These are phyloP conservation scores for Cordyceps javanica DNA, from an alignment of 2,329 filamentous ascomycete species.

Conservation along the genomic window DNA sequence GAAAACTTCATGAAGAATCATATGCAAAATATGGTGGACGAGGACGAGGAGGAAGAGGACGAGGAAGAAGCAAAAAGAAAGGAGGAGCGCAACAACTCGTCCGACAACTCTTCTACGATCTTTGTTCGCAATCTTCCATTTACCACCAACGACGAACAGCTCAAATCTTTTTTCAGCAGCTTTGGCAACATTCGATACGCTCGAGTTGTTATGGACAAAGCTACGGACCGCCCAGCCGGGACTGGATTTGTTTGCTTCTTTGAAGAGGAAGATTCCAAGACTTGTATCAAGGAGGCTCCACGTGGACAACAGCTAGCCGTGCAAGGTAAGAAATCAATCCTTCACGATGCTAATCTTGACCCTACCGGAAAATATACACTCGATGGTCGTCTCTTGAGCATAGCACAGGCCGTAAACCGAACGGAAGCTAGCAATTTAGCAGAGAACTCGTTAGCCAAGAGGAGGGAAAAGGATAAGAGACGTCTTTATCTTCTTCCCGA, in stretches of 20 bases:
- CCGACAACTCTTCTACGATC: slow-evolving; percentile 68
- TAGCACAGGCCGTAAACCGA: slow-evolving; percentile 80
- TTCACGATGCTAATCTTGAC: slow-evolving; percentile 81
- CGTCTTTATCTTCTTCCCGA: slow-evolving; percentile 83
- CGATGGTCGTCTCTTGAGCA: slow-evolving; percentile 78
- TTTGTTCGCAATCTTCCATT: slow-evolving; percentile 96
- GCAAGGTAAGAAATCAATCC: slow-evolving; percentile 68
- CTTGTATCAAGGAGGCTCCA: slow-evolving; percentile 72
- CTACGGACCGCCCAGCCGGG: slow-evolving; percentile 79
- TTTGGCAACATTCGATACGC: slow-evolving; percentile 91
- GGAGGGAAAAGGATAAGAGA: slow-evolving; percentile 77
- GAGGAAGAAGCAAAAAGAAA: slow-evolving; percentile 32
- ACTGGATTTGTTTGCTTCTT: slow-evolving; percentile 95
- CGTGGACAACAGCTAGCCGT: slow-evolving; percentile 41
- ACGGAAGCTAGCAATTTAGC: slow-evolving; percentile 71
- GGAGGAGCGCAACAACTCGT: slow-evolving; percentile 22
- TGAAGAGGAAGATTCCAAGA: slow-evolving; percentile 65
- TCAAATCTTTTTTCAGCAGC: slow-evolving; percentile 78
- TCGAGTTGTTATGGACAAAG: slow-evolving; percentile 79
- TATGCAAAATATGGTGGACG: slow-evolving; percentile 51
- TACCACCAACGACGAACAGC: slow-evolving; percentile 71
- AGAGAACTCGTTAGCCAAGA: slow-evolving; percentile 57
- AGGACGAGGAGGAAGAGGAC: slow-evolving; percentile 45
- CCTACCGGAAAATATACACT: slow-evolving; percentile 81
- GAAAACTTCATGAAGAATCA: slow-evolving; percentile 54